Percentiles rank a stretch among this genome's conserved stretches.
phyloP scores from a whole-genome alignment of 116 monocot species.

The Posidonia oceanica region DNA sequence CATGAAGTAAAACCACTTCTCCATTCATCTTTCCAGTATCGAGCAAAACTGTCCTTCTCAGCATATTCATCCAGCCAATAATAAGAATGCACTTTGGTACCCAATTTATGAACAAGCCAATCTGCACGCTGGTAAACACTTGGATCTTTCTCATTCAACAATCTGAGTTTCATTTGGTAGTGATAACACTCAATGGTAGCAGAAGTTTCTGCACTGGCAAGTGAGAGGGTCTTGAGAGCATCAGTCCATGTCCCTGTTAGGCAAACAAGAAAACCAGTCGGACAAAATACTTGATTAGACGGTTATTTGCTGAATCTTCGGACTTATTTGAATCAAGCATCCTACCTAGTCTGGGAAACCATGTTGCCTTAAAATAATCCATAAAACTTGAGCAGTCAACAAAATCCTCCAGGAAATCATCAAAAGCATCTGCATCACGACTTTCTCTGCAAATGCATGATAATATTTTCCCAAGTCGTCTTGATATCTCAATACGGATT shows the following conservation, averaged over 20 bases:
- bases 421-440: conserved; percentile 36
- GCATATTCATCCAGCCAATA: conserved; percentile 92
- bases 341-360: conserved; percentile 89
- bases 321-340: neutral
- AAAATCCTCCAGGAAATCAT: conserved; percentile 66
- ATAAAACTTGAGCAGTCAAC: conserved; percentile 60
- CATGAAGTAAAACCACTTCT: conserved; percentile 71
- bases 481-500: conserved; percentile 36
- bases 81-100: conserved; percentile 91
- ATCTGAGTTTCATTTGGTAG: conserved; percentile 65
- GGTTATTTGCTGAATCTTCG: neutral
- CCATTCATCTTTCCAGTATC: conserved; percentile 98
- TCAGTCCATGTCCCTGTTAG: conserved; percentile 49
- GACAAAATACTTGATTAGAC: no score
- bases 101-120: conserved; percentile 89
- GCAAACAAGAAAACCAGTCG: conserved; percentile 1
- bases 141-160: conserved; percentile 68
- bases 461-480: conserved; percentile 47
- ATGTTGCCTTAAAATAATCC: conserved; percentile 82
- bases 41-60: conserved; percentile 66
- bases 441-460: conserved; percentile 48
- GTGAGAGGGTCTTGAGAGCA: conserved; percentile 53
- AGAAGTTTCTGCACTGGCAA: conserved; percentile 64
- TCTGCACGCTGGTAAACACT: conserved; percentile 64
- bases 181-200: conserved; percentile 86